Evolutionary conservation across 2,329 filamentous ascomycete species (phyloP).

Genomic region (Phaeosphaeriaceae sp.): DNA sequence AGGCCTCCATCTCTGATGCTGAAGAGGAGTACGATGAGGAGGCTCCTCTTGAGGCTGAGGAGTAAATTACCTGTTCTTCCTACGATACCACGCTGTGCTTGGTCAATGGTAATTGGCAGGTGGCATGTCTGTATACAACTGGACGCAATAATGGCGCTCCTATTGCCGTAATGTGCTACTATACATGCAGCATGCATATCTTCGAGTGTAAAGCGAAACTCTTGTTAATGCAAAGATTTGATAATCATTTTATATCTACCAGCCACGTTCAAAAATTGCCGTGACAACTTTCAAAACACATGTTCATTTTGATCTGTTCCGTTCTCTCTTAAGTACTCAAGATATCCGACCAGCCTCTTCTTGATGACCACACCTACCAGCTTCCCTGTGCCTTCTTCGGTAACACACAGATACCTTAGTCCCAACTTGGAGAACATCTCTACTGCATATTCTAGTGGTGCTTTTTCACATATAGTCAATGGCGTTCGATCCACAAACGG

Average conservation of each 20-base stretch:
- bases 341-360: conserved; percentile 62
- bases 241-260: conserved; percentile 25
- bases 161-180: conserved; percentile 17
- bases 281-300: not conserved
- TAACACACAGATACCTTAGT: conserved; percentile 61
- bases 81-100: conserved; percentile 24
- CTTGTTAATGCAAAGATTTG: conserved; percentile 47
- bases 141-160: conserved; percentile 1
- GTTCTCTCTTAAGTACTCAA: conserved; percentile 47
- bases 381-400: conserved; percentile 58
- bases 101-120: conserved; percentile 21
- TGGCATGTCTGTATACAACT: conserved; percentile 2
- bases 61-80: conserved; percentile 48
- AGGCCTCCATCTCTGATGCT: conserved; percentile 94
- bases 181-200: conserved; percentile 33
- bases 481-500: conserved; percentile 63
- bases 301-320: conserved; percentile 1
- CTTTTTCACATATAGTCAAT: conserved; percentile 56
- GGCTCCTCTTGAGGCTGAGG: conserved; percentile 73
- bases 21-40: conserved; percentile 97
- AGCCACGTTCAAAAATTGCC: not conserved
- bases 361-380: conserved; percentile 64
- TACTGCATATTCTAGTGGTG: conserved; percentile 64
- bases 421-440: conserved; percentile 67
- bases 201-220: conserved; percentile 36